phyloP scores from a whole-genome alignment of 202 grass and related monocot species.

The Zoysia matrella region DNA sequence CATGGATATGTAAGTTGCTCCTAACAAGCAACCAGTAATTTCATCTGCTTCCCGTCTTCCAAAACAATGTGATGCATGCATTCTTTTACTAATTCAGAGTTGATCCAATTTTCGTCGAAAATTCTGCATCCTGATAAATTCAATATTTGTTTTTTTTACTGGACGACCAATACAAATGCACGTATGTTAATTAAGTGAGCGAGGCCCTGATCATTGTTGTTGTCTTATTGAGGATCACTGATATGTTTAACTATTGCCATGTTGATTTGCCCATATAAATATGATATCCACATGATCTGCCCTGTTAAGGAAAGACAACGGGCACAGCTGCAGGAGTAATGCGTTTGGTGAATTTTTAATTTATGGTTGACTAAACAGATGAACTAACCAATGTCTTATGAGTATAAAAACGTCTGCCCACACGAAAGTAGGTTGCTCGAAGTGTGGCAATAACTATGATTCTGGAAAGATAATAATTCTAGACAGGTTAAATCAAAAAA shows the following conservation, averaged over 20 bases:
- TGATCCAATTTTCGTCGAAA: not conserved
- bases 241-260: constrained; percentile 34
- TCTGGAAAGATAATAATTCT: constrained; percentile 41
- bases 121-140: constrained; percentile 7
- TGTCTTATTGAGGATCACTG: constrained; percentile 43
- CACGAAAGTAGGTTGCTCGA: constrained; percentile 27
- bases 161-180: constrained; percentile 6
- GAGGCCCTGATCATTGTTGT: constrained; percentile 21
- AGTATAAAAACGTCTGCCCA: constrained; percentile 25
- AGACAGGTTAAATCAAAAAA: constrained; percentile 9
- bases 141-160: not conserved
- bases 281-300: constrained; percentile 45
- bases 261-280: constrained; percentile 42
- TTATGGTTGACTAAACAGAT: constrained; percentile 57
- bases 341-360: constrained; percentile 55
- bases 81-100: not conserved
- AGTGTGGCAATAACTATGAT: constrained; percentile 42
- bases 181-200: constrained; percentile 36
- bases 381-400: constrained; percentile 28
- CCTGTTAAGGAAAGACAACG: constrained; percentile 28
- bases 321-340: constrained; percentile 34
- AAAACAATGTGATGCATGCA: constrained; percentile 38
- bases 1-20: too few relatives aligned
- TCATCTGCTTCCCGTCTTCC: constrained; percentile 21
- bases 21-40: too few relatives aligned